Evolutionary conservation across 305 asterid genomes (phyloP).

Genomic region (Fraxinus albicans): DNA sequence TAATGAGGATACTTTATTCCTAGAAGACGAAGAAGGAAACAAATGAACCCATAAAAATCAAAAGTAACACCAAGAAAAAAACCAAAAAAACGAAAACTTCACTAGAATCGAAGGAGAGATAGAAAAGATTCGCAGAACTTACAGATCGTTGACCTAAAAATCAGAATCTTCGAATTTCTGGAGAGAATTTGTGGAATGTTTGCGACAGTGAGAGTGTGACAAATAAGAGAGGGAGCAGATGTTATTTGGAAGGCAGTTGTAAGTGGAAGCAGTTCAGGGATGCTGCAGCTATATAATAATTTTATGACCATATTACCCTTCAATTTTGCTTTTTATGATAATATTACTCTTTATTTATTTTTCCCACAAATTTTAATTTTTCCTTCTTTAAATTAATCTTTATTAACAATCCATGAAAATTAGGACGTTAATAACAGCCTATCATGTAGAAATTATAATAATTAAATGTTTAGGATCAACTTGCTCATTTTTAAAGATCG

Average conservation of each 20-base stretch:
- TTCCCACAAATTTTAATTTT: neutral
- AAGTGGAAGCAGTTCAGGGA: constrained; percentile 16
- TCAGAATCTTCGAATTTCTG: constrained; percentile 14
- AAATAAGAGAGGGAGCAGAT: constrained; percentile 7
- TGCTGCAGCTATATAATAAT: constrained; percentile 24
- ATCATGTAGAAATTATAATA: neutral
- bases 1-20: neutral
- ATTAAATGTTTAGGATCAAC: neutral
- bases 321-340: neutral
- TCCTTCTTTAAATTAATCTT: neutral
- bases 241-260: constrained; percentile 18
- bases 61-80: constrained; percentile 4
- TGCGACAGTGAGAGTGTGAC: neutral
- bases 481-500: neutral
- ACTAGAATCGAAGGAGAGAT: neutral
- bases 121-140: constrained; percentile 9
- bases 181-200: neutral
- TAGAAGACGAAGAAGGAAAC: neutral
- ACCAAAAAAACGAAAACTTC: neutral
- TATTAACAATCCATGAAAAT: neutral
- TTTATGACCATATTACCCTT: constrained; percentile 37
- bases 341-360: neutral
- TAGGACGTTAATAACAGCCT: neutral
- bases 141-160: constrained; percentile 23
- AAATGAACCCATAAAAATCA: neutral